Percentiles rank a stretch among this genome's conserved stretches.
These are phyloP conservation scores for Talaromyces sp. DNA, from an alignment of 2,329 filamentous ascomycete species.

Conservation along the genomic window DNA sequence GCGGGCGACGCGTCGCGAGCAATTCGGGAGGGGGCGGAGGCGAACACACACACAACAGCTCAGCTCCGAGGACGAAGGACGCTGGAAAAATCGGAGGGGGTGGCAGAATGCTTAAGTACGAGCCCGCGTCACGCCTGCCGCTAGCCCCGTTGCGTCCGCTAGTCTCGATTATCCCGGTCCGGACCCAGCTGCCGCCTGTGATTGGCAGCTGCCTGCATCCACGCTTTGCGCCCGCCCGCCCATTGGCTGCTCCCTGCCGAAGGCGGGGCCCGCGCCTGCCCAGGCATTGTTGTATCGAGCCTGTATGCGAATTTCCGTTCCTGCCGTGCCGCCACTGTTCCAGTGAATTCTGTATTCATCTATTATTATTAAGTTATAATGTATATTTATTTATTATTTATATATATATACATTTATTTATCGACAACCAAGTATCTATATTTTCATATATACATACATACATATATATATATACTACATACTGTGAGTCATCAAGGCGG, in stretches of 20 bases:
- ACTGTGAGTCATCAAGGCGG: background rate
- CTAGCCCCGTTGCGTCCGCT: constrained; percentile 34
- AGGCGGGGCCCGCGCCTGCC: constrained; percentile 15
- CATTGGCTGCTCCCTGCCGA: constrained; percentile 23
- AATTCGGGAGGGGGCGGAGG: background rate
- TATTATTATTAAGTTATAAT: too few species aligned
- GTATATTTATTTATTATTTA: background rate
- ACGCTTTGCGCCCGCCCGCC: constrained; percentile 15
- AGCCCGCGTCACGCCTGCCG: constrained; percentile 29
- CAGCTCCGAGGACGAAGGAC: constrained; percentile 32
- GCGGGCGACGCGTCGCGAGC: background rate
- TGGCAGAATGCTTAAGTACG: constrained; percentile 41
- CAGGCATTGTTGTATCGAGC: background rate
- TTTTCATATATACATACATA: too few species aligned
- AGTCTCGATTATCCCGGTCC: constrained; percentile 29
- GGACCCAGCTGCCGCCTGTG: constrained; percentile 24
- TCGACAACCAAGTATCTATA: too few species aligned
- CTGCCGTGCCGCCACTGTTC: background rate
- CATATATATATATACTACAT: background rate
- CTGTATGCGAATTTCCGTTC: background rate
- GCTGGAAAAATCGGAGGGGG: constrained; percentile 34
- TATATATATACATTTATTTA: background rate
- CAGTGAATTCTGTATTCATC: too few species aligned
- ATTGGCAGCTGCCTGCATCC: constrained; percentile 27
- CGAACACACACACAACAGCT: constrained; percentile 18